A percentile compares a stretch with the other conserved stretches of the same genome.
Conservation (phyloP, 2,329 filamentous ascomycete genomes). For the Lasiodiplodia hormozganensis region DNA sequence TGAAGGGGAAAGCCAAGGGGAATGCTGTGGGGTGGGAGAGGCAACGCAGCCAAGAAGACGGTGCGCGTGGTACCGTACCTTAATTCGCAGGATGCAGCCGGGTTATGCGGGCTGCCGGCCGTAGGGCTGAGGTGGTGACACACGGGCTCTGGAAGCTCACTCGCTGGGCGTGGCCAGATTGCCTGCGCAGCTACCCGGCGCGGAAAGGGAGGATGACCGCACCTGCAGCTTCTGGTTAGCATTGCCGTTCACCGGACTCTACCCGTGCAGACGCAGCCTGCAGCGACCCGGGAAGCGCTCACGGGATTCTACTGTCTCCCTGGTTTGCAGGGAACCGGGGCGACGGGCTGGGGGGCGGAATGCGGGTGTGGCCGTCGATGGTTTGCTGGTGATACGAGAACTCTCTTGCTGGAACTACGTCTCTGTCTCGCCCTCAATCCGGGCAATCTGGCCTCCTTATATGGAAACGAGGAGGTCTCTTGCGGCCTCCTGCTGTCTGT, state of each 20-base stretch:
- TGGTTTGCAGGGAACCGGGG: constrained; percentile 3
- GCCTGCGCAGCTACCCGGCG: constrained; percentile 7
- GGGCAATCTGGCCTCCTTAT: constrained; percentile 9
- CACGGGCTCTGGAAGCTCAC: background rate
- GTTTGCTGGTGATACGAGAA: constrained; percentile 4
- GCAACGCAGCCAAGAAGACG: constrained; percentile 7
- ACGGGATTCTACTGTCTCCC: background rate
- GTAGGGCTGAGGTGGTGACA: constrained; percentile 21
- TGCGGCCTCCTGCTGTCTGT: background rate
- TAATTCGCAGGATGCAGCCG: constrained; percentile 1
- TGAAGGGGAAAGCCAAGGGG: background rate
- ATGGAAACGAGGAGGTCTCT: constrained; percentile 1
- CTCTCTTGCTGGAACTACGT: constrained; percentile 12
- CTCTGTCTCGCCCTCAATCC: background rate
- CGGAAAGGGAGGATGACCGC: constrained; percentile 14
- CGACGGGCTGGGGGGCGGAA: constrained; percentile 22
- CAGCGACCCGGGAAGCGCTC: background rate
- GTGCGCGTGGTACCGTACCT: constrained; percentile 15
- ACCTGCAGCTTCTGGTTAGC: constrained; percentile 11
- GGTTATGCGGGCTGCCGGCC: constrained; percentile 11
- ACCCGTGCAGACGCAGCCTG: background rate
- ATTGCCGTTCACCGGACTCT: background rate
- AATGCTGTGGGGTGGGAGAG: constrained; percentile 6
- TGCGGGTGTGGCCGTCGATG: constrained; percentile 13
- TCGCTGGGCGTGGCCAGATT: background rate